Conservation (phyloP, 495 filamentous ascomycete genomes). For the Aspergillus coremiiformis region DNA sequence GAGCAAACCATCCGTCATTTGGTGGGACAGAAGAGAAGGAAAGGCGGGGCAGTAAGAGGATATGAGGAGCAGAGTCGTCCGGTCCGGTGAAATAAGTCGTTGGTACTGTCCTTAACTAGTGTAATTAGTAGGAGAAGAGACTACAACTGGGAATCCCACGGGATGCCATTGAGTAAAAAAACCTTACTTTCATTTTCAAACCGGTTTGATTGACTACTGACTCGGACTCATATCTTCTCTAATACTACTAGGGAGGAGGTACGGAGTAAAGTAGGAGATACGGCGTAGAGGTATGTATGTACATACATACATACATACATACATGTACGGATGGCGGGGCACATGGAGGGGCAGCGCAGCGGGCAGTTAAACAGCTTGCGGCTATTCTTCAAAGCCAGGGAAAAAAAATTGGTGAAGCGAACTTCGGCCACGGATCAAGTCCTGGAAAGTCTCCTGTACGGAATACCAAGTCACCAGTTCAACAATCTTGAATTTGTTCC, state of each 20-base stretch:
- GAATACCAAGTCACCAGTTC: too few species aligned
- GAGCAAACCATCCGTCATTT: conserved; percentile 41
- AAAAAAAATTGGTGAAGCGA: conserved; percentile 16
- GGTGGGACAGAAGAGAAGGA: conserved; percentile 24
- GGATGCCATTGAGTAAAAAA: background rate
- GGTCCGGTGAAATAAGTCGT: conserved; percentile 16
- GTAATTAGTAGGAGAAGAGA: too few species aligned
- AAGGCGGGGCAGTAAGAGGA: conserved; percentile 17
- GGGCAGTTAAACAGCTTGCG: too few species aligned
- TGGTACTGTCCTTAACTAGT: too few species aligned
- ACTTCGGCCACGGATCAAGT: conserved; percentile 12
- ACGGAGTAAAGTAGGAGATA: too few species aligned
- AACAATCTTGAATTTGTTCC: too few species aligned
- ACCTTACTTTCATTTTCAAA: too few species aligned
- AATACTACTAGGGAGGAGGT: too few species aligned
- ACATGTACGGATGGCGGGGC: conserved; percentile 25
- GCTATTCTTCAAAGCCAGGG: conserved; percentile 5
- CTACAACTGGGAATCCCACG: conserved; percentile 19
- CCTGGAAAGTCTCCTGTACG: background rate
- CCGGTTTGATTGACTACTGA: too few species aligned
- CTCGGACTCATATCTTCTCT: too few species aligned
- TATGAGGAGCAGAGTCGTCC: conserved; percentile 38
- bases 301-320: too few species aligned
- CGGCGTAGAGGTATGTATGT: too few species aligned
- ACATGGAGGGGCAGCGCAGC: conserved; percentile 34